Evolutionary conservation across 306 rosid species (phyloP).

Genomic region (Phaseolus lunatus): DNA sequence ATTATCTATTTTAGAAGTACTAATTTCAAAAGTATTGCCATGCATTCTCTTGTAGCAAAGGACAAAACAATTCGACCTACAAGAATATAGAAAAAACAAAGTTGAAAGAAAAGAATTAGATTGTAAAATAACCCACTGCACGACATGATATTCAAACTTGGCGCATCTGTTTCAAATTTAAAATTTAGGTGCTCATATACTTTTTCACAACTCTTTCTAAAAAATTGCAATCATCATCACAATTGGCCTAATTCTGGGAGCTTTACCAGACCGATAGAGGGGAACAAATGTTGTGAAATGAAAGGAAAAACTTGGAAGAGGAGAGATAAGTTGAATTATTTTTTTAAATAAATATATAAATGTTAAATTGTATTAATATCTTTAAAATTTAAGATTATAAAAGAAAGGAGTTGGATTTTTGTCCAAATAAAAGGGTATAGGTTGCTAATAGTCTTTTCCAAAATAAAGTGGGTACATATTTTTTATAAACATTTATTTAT

Average conservation of each 20-base stretch:
- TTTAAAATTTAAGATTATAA: neutral
- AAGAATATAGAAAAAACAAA: neutral
- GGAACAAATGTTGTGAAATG: neutral
- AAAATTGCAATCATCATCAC: neutral
- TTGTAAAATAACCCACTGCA: neutral
- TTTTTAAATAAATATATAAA: too few species aligned
- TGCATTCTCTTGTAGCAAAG: neutral
- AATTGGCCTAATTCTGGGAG: neutral
- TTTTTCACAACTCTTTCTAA: neutral
- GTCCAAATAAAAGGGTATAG: neutral
- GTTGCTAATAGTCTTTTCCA: neutral
- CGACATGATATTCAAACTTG: neutral
- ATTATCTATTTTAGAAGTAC: neutral
- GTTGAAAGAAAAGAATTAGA: neutral
- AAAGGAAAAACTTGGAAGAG: neutral
- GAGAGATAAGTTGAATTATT: neutral
- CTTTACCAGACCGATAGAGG: neutral
- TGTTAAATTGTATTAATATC: neutral
- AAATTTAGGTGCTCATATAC: neutral
- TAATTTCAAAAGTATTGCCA: too few species aligned
- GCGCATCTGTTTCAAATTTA: neutral
- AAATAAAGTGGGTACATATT: neutral
- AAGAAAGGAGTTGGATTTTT: conserved; percentile 1
- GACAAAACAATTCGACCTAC: neutral
- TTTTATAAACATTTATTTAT: conserved; percentile 13